Evolutionary conservation across 768 basidiomycete species (phyloP), one percentile per base, ranked within the genome.

Genomic region (Leccinellum rugosiceps): DNA sequence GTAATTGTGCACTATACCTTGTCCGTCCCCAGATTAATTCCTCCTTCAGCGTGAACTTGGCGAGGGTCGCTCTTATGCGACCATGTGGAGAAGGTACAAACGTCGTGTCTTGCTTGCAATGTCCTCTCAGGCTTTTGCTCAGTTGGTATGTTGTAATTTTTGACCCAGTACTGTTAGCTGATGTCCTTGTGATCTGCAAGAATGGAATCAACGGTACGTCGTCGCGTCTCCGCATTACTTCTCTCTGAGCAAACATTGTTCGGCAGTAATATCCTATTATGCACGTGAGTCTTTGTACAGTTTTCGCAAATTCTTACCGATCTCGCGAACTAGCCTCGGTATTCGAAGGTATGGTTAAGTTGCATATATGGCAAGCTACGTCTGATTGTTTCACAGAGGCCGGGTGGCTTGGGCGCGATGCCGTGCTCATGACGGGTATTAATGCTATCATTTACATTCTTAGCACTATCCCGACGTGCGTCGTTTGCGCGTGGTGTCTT

Each of bases 111-210:
- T 97, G 60, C 83, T 98, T 47, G 95, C 95, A 15, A 95, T 95
- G 92, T 92, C 90, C 19, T 92, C 92, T 55, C 95, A 97, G 71
- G 90, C 92, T 43, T 96, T 97, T 73, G 95, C 95, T 44, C 95
- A 97, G 68, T 76, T 97, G 67, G 94, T 93, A 61, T 58, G 91
- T 79, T 41, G 32, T 14, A 23, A 28, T 54, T 34, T n/a, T 49
- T 21, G 4, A 38, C 13, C 15, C 31, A 21, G 5, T 23, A 23
- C 30, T 31, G 14, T 34, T 41, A 49, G 41, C 45, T 60, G 48
- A 60, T 17, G 13, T 60, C 25, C 45, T 32, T 38, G 30, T 52
- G 23, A 28, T 43, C 47, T 19, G 17, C 26, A 59, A 96, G 92
- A 96, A 96, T 70, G 95, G 94, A 58, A 98, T 97, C 66, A 97